A percentile compares a stretch with the other conserved stretches of the same genome.
Evolutionary conservation across 176 grass and related monocot genomes (phyloP).

Genomic region (Rhipidocladum racemiflorum): DNA sequence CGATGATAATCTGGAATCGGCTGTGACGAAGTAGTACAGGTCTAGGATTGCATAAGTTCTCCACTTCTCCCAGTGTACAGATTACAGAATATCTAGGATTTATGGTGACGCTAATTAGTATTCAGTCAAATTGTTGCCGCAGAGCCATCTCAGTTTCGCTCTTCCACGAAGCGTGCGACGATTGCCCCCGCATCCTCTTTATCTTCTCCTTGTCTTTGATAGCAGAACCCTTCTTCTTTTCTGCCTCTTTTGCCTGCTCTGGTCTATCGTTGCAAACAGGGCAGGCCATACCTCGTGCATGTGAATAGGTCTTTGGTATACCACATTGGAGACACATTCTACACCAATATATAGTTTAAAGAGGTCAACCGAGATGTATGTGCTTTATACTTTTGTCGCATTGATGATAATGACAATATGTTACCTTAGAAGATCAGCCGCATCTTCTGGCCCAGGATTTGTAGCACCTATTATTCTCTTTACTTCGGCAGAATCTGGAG

Average conservation of each 20-base stretch:
- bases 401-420: not conserved
- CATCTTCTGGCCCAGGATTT: slow-evolving; percentile 87
- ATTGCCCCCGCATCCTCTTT: slow-evolving; percentile 92
- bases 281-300: slow-evolving; percentile 66
- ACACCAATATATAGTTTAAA: not conserved
- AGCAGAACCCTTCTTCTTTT: slow-evolving; percentile 71
- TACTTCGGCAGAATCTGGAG: slow-evolving; percentile 43
- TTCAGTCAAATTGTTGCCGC: slow-evolving; percentile 82
- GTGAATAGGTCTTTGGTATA: slow-evolving; percentile 86
- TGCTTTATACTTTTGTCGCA: not conserved
- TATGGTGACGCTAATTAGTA: not conserved
- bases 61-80: not conserved
- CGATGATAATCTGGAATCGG: not conserved
- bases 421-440: slow-evolving; percentile 88
- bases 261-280: slow-evolving; percentile 68
- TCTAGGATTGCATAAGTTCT: not conserved
- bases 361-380: not conserved
- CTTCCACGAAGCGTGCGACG: slow-evolving; percentile 84
- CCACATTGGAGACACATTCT: slow-evolving; percentile 91
- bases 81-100: not conserved
- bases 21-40: not conserved
- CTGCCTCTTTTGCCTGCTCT: slow-evolving; percentile 43
- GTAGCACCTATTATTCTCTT: slow-evolving; percentile 71
- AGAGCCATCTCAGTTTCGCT: slow-evolving; percentile 92
- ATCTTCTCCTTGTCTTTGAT: slow-evolving; percentile 94